Base-by-base conservation (phyloP, 805 yeast species). In the Saturnispora besseyi region DNA sequence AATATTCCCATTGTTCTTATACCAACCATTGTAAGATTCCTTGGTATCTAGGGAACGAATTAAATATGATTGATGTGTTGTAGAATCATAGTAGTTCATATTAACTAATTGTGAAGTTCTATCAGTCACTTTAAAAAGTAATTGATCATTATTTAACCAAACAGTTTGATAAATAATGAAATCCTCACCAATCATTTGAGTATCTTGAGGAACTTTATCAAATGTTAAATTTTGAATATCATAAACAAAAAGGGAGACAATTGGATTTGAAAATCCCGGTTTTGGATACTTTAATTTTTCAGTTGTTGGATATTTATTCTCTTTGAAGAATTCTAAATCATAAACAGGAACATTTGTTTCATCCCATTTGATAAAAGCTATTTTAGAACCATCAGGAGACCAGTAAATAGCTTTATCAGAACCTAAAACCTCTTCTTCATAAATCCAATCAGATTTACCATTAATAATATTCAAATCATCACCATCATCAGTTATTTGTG, bases 381-480 rank as follows among this genome's bases (percentile, higher is more conserved):
- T 53, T 48, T 68, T 68, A 1, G 77, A 62, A 55, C 82, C 85
- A 54, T 79, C 78, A 1, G 84, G 82, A 13, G 82, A 68, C 89
- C 91, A 85, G 85, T 88, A 84, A 11, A 84, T 66, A 0, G 84
- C 79, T 33, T 62, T 65, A 53, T 83, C 90, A 13, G 67, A 57
- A 0, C 73, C 74, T 11, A 81, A 64, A 1, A 86, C 86, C 58
- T 86, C 95, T 59, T 86, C 95, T 62, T 86, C 95, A 62, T 85
- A 85, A 1, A 85, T 82, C 93, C 95, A 86, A 59, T 85, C 93
- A 0, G 90, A 81, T 54, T 73, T 81, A 5, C 87, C 95, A 56
- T 85, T 81, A 53, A 75, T 72, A 4, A 84, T 67, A 15, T 72
- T 65, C 0, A 54, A 59, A 12, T 29, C 33, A 11, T 74, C 66